Conservation (phyloP, 257 asterid species). For the Solanum clarkiae region DNA sequence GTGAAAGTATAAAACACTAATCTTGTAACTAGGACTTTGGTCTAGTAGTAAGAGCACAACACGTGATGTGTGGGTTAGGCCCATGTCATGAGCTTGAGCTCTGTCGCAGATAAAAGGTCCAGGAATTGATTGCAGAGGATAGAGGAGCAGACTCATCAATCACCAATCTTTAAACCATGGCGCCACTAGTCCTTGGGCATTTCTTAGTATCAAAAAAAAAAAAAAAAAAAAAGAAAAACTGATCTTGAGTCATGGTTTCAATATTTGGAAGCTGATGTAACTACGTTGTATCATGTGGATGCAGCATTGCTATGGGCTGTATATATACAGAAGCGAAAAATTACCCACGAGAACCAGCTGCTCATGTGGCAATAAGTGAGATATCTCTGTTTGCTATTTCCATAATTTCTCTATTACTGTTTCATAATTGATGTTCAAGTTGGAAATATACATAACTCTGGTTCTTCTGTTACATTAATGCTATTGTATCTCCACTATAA, state of each 20-base stretch:
- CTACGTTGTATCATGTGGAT: constrained; percentile 9
- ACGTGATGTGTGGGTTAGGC: neutral
- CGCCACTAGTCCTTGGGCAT: neutral
- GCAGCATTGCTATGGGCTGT: constrained; percentile 92
- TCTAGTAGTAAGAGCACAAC: neutral
- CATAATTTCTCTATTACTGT: neutral
- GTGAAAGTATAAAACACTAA: neutral
- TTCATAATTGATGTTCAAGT: neutral
- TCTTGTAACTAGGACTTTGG: neutral
- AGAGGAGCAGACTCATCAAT: neutral
- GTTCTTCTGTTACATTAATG: neutral
- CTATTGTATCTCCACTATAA: neutral
- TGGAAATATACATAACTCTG: neutral
- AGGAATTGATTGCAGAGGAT: neutral
- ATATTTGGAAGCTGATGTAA: neutral
- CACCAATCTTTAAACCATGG: neutral
- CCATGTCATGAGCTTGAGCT: neutral
- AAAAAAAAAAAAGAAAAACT: neutral
- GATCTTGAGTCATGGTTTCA: neutral
- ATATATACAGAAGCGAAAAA: constrained; percentile 89
- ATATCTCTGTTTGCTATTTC: neutral
- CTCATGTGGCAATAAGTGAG: constrained; percentile 97
- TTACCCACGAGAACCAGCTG: constrained; percentile 99
- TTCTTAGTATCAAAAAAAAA: neutral
- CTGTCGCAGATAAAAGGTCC: neutral